Conservation (phyloP, 2,329 filamentous ascomycete genomes). For the Fusarium setosum region DNA sequence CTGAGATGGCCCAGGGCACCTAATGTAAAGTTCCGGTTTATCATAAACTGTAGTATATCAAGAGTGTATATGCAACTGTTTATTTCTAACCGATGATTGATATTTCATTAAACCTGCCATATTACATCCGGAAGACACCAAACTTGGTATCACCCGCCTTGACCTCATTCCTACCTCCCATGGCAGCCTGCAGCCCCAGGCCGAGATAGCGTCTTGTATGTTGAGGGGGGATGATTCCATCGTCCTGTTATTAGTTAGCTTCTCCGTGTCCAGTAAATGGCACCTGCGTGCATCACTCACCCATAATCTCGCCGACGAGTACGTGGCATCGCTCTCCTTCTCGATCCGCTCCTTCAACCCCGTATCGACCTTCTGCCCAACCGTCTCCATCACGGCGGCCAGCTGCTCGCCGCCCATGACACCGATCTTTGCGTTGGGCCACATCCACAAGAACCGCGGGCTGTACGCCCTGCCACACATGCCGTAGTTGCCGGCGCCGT, state of each 20-base stretch:
- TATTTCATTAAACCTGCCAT: constrained; percentile 2
- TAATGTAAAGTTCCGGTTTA: no score
- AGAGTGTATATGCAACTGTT: not conserved
- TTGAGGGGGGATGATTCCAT: constrained; percentile 82
- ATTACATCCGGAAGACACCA: constrained; percentile 85
- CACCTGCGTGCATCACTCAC: constrained; percentile 54
- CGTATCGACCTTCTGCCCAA: constrained; percentile 85
- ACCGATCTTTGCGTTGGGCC: constrained; percentile 95
- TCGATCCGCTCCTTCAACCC: constrained; percentile 88
- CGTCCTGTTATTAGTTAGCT: constrained; percentile 64
- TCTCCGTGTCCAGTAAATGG: not conserved
- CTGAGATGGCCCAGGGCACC: no score
- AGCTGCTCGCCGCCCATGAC: constrained; percentile 98
- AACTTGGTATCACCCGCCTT: constrained; percentile 75
- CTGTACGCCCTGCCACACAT: constrained; percentile 97
- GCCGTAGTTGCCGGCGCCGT: constrained; percentile 96
- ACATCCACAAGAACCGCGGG: constrained; percentile 94
- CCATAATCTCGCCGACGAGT: constrained; percentile 91
- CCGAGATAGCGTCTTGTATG: constrained; percentile 80
- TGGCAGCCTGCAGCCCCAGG: constrained; percentile 76
- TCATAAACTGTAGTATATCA: no score
- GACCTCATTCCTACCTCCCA: constrained; percentile 74
- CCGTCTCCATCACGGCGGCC: constrained; percentile 92
- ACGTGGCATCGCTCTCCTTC: constrained; percentile 87
- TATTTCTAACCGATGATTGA: constrained; percentile 2